Evolutionary conservation across 2,329 filamentous ascomycete species (phyloP).

Genomic region (Sclerotinia sclerotiorum): DNA sequence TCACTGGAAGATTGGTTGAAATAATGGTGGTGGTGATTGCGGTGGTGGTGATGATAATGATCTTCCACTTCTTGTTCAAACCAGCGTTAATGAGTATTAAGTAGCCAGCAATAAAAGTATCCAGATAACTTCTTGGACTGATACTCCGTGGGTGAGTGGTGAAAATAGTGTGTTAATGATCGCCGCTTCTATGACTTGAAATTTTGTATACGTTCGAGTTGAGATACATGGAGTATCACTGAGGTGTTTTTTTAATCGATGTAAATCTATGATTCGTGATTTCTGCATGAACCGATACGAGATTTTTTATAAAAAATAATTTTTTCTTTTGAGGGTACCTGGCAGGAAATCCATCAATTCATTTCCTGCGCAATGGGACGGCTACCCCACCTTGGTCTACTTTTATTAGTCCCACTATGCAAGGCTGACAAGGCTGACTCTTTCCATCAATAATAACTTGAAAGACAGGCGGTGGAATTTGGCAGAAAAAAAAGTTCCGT

Average conservation of each 20-base stretch:
- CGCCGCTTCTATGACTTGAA: not conserved
- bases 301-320: no score
- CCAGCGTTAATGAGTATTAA: not conserved
- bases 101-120: not conserved
- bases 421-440: conserved; percentile 6
- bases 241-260: no score
- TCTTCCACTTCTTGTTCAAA: not conserved
- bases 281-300: no score
- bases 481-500: conserved; percentile 10
- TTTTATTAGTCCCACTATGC: not conserved
- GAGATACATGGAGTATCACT: not conserved
- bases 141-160: not conserved
- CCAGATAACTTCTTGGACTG: not conserved
- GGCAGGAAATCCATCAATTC: no score
- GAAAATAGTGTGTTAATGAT: not conserved
- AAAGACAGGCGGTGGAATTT: not conserved
- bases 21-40: not conserved
- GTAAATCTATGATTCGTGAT: no score
- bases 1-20: not conserved
- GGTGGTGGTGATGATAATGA: not conserved
- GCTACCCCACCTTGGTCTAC: no score
- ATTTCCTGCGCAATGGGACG: no score
- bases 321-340: no score
- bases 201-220: not conserved
- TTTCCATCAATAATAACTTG: not conserved